Evolutionary conservation across 768 basidiomycete genomes (phyloP), one percentile per base, ranked within the genome.

Genomic region (Peribolospora kevripleyi): DNA sequence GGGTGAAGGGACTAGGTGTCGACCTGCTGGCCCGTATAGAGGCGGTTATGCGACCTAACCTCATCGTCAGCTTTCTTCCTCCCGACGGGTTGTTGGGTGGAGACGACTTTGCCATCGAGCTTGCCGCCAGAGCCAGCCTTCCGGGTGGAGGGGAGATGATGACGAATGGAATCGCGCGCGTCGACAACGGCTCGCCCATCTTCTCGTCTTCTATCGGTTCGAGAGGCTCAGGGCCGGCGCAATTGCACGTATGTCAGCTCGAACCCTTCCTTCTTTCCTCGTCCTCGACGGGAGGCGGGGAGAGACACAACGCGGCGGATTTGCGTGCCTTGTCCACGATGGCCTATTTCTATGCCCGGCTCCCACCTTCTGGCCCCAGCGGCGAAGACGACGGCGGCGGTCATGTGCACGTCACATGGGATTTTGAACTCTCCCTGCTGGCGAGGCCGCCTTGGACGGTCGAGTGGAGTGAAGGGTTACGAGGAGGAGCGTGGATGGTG

Each of bases 1-100:
- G 91, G 91, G 76, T 76, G 5, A 95, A 90, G 65, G 91, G 91
- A 6, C 76, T 93, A 3, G 91, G 91, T 3, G 80, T 77, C 11
- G 84, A 91, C 61, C 68, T 97, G 8, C 75, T 77, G 2, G 65
- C 64, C 10, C 75, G 75, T 58, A 80, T 98, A 50, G 80, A 88
- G 60, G 74, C 74, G 7, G 68, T 78, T 42, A 68, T 77, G 4
- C 70, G 74, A 36, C 76, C 84, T 0, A 76, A 77, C 0, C 69
- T 76, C 55, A 67, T 81, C 36, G 84, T 76, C 50, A 63, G 62
- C 36, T 66, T 70, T 58, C 60, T 60, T 45, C 47, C 54, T 5
- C 38, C 39, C n/a, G 54, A 57, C 3, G 59, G 25, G 25, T 58
- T 48, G 51, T 42, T 39, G 48, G 42, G 9, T 51, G 14, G n/a